These are phyloP conservation scores for Curvularia lunata DNA, from an alignment of 2,329 filamentous ascomycete species.

Conservation along the genomic window DNA sequence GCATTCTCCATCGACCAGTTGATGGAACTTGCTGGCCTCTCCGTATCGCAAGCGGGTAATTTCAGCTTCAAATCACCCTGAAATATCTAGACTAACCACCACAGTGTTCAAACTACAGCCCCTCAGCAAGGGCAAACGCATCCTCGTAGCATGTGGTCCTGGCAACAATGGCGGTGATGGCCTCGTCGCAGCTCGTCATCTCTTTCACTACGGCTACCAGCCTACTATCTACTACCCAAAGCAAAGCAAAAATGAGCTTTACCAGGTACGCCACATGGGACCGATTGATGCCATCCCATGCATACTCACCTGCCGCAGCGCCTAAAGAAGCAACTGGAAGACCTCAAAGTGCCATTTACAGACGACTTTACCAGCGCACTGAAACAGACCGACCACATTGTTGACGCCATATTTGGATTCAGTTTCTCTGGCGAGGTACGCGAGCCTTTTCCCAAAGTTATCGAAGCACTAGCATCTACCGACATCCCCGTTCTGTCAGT, in stretches of 20 bases:
- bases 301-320: constrained; percentile 62
- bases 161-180: constrained; percentile 85
- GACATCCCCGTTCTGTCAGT: constrained; percentile 82
- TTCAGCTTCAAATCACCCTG: neutral
- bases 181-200: constrained; percentile 89
- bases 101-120: constrained; percentile 88
- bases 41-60: constrained; percentile 85
- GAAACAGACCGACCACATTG: constrained; percentile 73
- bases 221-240: constrained; percentile 94
- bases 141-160: constrained; percentile 92
- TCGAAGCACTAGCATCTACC: constrained; percentile 75
- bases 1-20: constrained; percentile 95
- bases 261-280: constrained; percentile 65
- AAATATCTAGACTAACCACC: neutral
- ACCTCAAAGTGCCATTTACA: constrained; percentile 82
- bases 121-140: constrained; percentile 68
- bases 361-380: constrained; percentile 76
- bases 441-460: constrained; percentile 87
- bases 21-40: constrained; percentile 94
- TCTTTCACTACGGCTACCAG: constrained; percentile 88
- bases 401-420: constrained; percentile 97
- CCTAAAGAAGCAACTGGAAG: constrained; percentile 81
- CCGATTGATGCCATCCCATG: neutral
- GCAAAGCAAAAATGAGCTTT: constrained; percentile 86
- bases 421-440: constrained; percentile 90